Evolutionary conservation across 768 basidiomycete genomes (phyloP).

Genomic region (Gelatoporia subvermispora): DNA sequence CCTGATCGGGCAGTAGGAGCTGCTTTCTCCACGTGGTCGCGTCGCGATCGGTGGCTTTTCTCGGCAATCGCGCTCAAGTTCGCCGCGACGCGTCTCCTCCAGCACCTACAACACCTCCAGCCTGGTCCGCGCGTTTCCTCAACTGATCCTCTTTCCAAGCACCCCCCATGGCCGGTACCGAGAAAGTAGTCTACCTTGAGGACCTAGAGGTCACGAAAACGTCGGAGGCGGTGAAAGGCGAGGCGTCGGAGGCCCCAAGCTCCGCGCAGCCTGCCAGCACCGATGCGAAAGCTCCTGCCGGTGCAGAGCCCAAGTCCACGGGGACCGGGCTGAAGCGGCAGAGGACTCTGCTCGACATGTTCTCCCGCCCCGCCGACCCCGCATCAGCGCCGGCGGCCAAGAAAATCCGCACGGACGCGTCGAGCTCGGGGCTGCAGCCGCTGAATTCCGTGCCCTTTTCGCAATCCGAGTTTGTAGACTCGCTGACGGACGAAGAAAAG

Average conservation of each 20-base stretch:
- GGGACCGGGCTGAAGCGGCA: constrained; percentile 44
- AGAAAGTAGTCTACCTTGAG: constrained; percentile 28
- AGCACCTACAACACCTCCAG: constrained; percentile 1
- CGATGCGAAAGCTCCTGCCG: neutral
- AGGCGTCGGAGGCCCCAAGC: constrained; percentile 2
- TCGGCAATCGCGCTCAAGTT: neutral
- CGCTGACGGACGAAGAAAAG: constrained; percentile 53
- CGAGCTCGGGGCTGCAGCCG: constrained; percentile 23
- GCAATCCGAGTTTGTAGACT: constrained; percentile 43
- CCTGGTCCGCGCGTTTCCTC: constrained; percentile 4
- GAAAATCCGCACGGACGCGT: constrained; percentile 38
- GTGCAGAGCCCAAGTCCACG: constrained; percentile 8
- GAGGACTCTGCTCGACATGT: constrained; percentile 63
- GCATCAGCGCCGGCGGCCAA: constrained; percentile 35
- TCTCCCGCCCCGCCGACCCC: constrained; percentile 32
- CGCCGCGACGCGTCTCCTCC: constrained; percentile 13
- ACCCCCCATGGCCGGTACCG: constrained; percentile 8
- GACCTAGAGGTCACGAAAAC: constrained; percentile 27
- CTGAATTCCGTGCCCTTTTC: constrained; percentile 73
- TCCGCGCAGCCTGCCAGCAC: neutral
- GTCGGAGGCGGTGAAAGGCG: constrained; percentile 4
- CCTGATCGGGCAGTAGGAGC: neutral
- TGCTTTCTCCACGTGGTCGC: neutral
- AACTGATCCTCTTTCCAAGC: neutral
- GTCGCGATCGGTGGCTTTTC: constrained; percentile 1